Evolutionary conservation across 2,329 filamentous ascomycete genomes (phyloP).

Genomic region (Claviceps paspali): DNA sequence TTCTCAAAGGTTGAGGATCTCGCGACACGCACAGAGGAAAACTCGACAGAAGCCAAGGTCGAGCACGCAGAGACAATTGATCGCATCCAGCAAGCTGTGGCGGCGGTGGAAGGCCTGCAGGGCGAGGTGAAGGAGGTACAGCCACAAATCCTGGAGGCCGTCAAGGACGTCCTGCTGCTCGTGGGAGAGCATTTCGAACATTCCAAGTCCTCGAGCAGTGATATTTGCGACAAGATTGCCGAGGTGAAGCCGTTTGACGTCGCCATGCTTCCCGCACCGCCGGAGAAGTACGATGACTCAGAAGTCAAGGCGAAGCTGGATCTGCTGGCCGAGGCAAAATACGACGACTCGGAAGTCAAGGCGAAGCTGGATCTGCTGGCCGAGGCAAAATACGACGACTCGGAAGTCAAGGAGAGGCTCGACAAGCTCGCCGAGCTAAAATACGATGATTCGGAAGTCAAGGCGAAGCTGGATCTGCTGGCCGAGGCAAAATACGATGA

Average conservation of each 20-base stretch:
- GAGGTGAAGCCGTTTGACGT: constrained; percentile 46
- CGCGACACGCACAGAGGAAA: constrained; percentile 59
- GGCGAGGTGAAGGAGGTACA: constrained; percentile 69
- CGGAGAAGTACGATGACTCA: constrained; percentile 33
- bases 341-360: constrained; percentile 18
- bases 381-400: constrained; percentile 26
- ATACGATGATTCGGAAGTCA: constrained; percentile 19
- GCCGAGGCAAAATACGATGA: constrained; percentile 39
- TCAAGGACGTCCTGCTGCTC: constrained; percentile 71
- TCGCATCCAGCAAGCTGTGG: constrained; percentile 60
- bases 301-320: constrained; percentile 16
- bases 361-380: constrained; percentile 20
- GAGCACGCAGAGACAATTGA: constrained; percentile 76
- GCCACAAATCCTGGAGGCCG: constrained; percentile 72
- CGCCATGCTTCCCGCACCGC: constrained; percentile 39
- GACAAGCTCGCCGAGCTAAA: constrained; percentile 25
- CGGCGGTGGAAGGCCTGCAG: constrained; percentile 60
- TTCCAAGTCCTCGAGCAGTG: constrained; percentile 49
- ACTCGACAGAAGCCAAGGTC: constrained; percentile 54
- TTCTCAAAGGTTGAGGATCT: constrained; percentile 72
- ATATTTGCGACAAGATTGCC: constrained; percentile 43
- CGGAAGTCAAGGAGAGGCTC: constrained; percentile 16
- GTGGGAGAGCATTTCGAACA: constrained; percentile 83
- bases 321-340: constrained; percentile 26
- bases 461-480: constrained; percentile 20